Percentiles rank a stretch among this genome's conserved stretches.
These are phyloP conservation scores for Citeromyces matritensis DNA, from an alignment of 805 yeast genomes.

Conservation along the genomic window DNA sequence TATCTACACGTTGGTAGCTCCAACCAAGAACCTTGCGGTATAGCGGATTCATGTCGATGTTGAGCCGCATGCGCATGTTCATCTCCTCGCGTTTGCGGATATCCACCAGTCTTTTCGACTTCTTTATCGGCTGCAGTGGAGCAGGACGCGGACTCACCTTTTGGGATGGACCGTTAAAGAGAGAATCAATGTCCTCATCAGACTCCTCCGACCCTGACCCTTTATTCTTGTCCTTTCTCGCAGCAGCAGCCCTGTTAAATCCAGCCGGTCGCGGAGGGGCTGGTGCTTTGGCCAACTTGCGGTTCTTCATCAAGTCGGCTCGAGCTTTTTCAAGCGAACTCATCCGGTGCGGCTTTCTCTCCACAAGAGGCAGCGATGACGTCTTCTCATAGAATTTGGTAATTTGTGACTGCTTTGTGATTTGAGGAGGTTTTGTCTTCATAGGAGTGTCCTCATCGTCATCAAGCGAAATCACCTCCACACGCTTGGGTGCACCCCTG, in stretches of 20 bases:
- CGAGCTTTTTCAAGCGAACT: neutral
- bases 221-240: neutral
- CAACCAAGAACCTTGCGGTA: constrained; percentile 59
- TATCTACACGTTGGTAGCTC: constrained; percentile 48
- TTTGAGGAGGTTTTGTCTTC: neutral
- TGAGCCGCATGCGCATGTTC: constrained; percentile 63
- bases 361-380: neutral
- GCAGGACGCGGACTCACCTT: no score
- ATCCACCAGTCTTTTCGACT: neutral
- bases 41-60: constrained; percentile 65
- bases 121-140: neutral
- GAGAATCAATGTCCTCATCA: constrained; percentile 14
- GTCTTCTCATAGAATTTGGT: constrained; percentile 1
- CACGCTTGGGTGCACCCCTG: constrained; percentile 3
- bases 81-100: constrained; percentile 43
- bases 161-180: constrained; percentile 3
- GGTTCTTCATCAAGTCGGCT: neutral
- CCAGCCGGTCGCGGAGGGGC: constrained; percentile 6
- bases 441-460: constrained; percentile 3
- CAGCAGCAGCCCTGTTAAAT: constrained; percentile 3
- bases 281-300: constrained; percentile 4
- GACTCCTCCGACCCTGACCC: constrained; percentile 11
- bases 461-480: constrained; percentile 3
- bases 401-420: neutral
- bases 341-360: neutral